Percentiles rank a stretch among this genome's conserved stretches.
These are phyloP conservation scores for Camelina hispida DNA, from an alignment of 345 rosid species.

Conservation along the genomic window DNA sequence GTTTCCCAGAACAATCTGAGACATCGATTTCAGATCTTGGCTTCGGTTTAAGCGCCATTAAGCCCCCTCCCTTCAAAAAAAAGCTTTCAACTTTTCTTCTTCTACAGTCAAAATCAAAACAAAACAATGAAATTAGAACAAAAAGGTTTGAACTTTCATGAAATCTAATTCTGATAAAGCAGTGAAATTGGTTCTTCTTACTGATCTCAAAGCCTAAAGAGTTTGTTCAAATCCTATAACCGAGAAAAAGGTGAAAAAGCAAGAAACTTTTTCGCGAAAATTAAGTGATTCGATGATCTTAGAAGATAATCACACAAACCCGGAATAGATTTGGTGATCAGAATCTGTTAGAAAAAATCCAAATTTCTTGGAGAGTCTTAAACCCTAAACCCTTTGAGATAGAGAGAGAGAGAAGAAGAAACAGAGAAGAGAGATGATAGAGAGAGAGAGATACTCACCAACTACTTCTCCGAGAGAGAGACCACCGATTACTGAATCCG, in stretches of 20 bases:
- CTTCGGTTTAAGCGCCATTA: slow-evolving; percentile 46
- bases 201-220: slow-evolving; percentile 13
- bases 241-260: background rate
- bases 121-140: background rate
- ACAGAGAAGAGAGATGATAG: slow-evolving; percentile 19
- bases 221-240: slow-evolving; percentile 4
- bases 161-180: slow-evolving; percentile 13
- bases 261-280: background rate
- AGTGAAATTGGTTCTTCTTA: slow-evolving; percentile 18
- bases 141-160: slow-evolving; percentile 28
- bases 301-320: slow-evolving; percentile 15
- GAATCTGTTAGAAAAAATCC: slow-evolving; percentile 29
- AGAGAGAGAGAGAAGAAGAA: slow-evolving; percentile 20
- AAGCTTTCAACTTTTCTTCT: slow-evolving; percentile 31
- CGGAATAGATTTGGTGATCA: slow-evolving; percentile 1
- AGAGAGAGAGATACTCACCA: slow-evolving; percentile 14
- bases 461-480: slow-evolving; percentile 22
- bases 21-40: slow-evolving; percentile 41
- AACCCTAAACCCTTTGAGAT: slow-evolving; percentile 38
- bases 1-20: slow-evolving; percentile 25
- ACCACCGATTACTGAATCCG: slow-evolving; percentile 20
- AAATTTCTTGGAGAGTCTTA: slow-evolving; percentile 33
- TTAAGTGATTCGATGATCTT: slow-evolving; percentile 20
- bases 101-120: background rate
- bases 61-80: background rate